Percentiles rank a stretch among this genome's conserved stretches.
These are phyloP conservation scores for Trichocomaceae sp. DNA, from an alignment of 2,329 filamentous ascomycete species.

Conservation along the genomic window DNA sequence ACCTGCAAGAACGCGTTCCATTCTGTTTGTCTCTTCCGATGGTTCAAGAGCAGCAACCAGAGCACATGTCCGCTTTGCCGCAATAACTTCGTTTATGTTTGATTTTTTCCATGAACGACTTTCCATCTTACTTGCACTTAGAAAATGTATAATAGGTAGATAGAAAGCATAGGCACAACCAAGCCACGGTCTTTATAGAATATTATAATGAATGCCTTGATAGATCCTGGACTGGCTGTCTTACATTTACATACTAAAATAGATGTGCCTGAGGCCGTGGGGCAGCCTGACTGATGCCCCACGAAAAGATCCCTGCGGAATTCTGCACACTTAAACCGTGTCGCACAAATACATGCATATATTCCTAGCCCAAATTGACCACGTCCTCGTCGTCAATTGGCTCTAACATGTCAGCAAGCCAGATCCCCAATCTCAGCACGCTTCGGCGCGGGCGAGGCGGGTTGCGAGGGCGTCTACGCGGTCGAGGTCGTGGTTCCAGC, in stretches of 20 bases:
- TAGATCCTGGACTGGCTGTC: neutral
- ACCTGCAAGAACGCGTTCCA: slow-evolving; percentile 97
- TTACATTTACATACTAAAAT: neutral
- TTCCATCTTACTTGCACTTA: neutral
- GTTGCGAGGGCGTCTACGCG: slow-evolving; percentile 46
- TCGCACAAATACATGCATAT: neutral
- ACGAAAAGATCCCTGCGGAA: slow-evolving; percentile 14
- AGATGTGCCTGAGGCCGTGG: neutral
- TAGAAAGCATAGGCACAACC: neutral
- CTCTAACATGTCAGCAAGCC: slow-evolving; percentile 58
- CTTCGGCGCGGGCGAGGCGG: slow-evolving; percentile 47
- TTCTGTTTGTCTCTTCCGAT: slow-evolving; percentile 81
- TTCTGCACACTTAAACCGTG: neutral
- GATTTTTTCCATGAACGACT: neutral
- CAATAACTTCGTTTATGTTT: slow-evolving; percentile 67
- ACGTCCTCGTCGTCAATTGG: neutral
- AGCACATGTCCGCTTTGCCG: slow-evolving; percentile 89
- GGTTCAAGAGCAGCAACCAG: slow-evolving; percentile 91
- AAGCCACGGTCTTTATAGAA: neutral
- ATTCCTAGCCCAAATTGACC: neutral
- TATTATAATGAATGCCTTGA: neutral
- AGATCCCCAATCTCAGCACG: slow-evolving; percentile 72
- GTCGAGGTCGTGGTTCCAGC: slow-evolving; percentile 38
- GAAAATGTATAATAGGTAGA: slow-evolving; percentile 10
- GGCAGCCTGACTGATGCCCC: slow-evolving; percentile 5